Evolutionary conservation across 768 basidiomycete genomes (phyloP), one percentile per base, ranked within the genome.

Genomic region (Boletus huronensis): DNA sequence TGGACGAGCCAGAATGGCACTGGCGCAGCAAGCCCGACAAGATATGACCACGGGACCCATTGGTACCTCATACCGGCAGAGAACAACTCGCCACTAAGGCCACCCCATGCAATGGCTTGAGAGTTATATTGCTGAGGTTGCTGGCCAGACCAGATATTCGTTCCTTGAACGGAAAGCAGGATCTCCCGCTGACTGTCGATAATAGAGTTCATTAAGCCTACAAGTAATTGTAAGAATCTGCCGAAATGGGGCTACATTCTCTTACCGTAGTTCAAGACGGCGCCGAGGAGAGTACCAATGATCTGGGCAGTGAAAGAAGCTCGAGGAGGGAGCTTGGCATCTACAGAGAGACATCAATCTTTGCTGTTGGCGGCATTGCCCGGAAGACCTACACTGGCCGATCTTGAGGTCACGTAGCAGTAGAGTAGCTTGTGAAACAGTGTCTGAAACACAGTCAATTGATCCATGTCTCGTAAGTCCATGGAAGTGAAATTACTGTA

Each of bases 351-450:
- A 11, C 0, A 38, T 59, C 7, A 76, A 61, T 78, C 73, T 63
- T 77, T 76, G 32, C 72, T 74, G 64, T 67, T 32, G 5, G 19
- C 3, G 36, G 3, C 14, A 45, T 28, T 16, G 6, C 21, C 2
- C 5, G 3, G 8, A 43, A 46, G 17, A 35, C 53, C 4, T 54
- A 63, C 65, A 67, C 57, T 64, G 69, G 53, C 51, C 61, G 23
- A 66, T 77, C 64, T 84, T 86, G 8, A 85, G 72, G 60, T 85
- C 84, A 23, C 81, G 75, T 42, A 83, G 76, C n/a, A 85, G 70
- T 2, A 78, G 72, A 48, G 68, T 67, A 34, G 79, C 79, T 65
- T 84, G 81, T 36, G 72, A 66, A 42, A 77, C 68, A 17, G 79
- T 77, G 50, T 80, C 80, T 82, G 55, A 75, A 36, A 38, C 9